Evolutionary conservation across 768 basidiomycete species (phyloP), one percentile per base, ranked within the genome.

Genomic region (Lentinula guzmanii): DNA sequence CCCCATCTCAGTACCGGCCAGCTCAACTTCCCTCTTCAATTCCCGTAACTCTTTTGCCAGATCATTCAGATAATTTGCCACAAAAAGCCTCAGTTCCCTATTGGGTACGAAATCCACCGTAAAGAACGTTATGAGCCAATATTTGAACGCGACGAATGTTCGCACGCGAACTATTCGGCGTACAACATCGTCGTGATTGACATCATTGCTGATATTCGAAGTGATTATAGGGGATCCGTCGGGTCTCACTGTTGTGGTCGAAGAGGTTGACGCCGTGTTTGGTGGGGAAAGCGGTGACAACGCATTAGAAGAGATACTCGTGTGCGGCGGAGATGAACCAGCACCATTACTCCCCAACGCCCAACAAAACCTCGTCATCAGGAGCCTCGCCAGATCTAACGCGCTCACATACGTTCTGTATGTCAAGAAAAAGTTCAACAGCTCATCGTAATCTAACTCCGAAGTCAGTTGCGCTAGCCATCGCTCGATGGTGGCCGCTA

Each of bases 381-480:
- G 79, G 37, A 96, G 76, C 65, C 91, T 86, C 53, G 89, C 87
- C 34, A 97, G 79, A 67, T 94, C 91, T 60, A 89, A 77, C 2
- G 90, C 85, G 57, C 80, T 81, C 70, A 95, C 82, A 71, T 93
- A 95, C 48, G 90, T 85, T 60, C 94, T 86, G 70, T 94, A 97
- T 2, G 93, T 95, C 70, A 96, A 81, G 81, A 97, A 93, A 71
- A 95, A 95, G 67, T 91, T 86, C 61, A 93, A 80, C 33, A 95
- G 79, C 66, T 94, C 91, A 70, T 94, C 93, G 61, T 92, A 91
- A 71, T 90, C 86, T 67, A 94, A 77, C 66, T 90, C 87, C 66
- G 87, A 90, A 34, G 95, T 95, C 53, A 96, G 76, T 68, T 96
- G 92, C 0, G 91, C 93, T 59, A 97, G 87, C 91, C 92, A 93